Evolutionary conservation across 2,329 filamentous ascomycete genomes (phyloP).

Genomic region (Aspergillus sp.): DNA sequence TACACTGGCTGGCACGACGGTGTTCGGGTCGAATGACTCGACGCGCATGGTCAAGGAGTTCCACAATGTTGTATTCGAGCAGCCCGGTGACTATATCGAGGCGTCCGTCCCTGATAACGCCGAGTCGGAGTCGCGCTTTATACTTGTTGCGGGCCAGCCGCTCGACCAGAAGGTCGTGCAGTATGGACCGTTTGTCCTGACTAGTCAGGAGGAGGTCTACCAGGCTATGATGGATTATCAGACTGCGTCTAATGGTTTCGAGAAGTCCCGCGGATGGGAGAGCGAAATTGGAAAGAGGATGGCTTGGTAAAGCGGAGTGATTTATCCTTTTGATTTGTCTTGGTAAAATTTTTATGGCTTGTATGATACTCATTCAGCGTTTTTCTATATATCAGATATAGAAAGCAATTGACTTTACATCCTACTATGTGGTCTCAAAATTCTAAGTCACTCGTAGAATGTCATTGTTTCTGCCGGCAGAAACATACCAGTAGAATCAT

Average conservation of each 20-base stretch:
- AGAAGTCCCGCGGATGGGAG: constrained; percentile 73
- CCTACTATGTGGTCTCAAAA: too few relatives aligned
- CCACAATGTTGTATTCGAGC: constrained; percentile 86
- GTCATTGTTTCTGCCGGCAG: too few relatives aligned
- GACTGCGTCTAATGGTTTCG: constrained; percentile 71
- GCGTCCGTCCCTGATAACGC: constrained; percentile 67
- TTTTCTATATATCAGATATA: background rate
- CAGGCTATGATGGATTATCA: constrained; percentile 76
- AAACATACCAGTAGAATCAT: too few relatives aligned
- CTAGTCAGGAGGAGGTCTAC: constrained; percentile 67
- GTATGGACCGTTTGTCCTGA: constrained; percentile 83
- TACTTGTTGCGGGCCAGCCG: constrained; percentile 75
- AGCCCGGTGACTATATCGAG: constrained; percentile 71
- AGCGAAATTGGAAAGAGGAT: constrained; percentile 84
- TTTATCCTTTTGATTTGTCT: background rate
- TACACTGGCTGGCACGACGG: constrained; percentile 69
- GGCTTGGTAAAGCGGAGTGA: constrained; percentile 33
- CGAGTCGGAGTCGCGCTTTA: constrained; percentile 49
- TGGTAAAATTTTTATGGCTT: background rate
- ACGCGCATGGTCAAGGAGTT: constrained; percentile 52
- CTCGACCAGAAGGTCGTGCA: constrained; percentile 78
- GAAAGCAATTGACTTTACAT: background rate
- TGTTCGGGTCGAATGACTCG: constrained; percentile 53
- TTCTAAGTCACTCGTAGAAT: background rate
- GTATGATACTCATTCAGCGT: constrained; percentile 8